Percentiles rank a stretch among this genome's conserved stretches.
phyloP scores from a whole-genome alignment of 1,139 yeast genomes.

The Suhomyces maxii region DNA sequence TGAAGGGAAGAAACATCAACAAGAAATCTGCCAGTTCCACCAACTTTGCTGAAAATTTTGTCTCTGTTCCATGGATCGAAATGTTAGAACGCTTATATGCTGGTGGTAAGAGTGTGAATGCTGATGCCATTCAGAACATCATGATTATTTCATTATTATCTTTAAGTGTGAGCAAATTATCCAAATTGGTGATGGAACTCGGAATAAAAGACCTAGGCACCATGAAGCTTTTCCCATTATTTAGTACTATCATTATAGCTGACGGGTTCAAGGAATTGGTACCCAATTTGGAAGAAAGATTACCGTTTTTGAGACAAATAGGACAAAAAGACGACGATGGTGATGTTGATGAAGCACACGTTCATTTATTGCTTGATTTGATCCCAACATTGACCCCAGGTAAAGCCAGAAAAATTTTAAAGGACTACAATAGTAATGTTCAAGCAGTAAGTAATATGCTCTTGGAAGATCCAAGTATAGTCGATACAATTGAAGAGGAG shows the following conservation, averaged over 20 bases:
- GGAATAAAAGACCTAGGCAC: conserved; percentile 43
- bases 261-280: conserved; percentile 41
- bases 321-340: conserved; percentile 9
- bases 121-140: conserved; percentile 45
- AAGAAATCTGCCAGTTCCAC: conserved; percentile 21
- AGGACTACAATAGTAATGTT: conserved; percentile 49
- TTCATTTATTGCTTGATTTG: conserved; percentile 50
- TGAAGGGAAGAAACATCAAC: conserved; percentile 17
- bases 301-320: conserved; percentile 39
- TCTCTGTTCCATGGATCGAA: conserved; percentile 56
- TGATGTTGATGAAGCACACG: conserved; percentile 34
- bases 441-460: conserved; percentile 60
- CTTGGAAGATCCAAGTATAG: conserved; percentile 58
- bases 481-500: conserved; percentile 20
- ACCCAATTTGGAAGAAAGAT: conserved; percentile 50
- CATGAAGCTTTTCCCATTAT: conserved; percentile 50
- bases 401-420: conserved; percentile 49
- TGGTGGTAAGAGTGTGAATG: conserved; percentile 55
- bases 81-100: conserved; percentile 55
- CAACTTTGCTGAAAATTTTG: conserved; percentile 55
- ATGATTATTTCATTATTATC: conserved; percentile 55
- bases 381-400: conserved; percentile 55
- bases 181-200: conserved; percentile 42
- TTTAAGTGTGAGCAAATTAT: conserved; percentile 45
- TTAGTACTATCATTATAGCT: conserved; percentile 53